Percentiles rank a stretch among this genome's conserved stretches.
These are phyloP conservation scores for Phytophthora idaei DNA, from an alignment of 352 stramenopile genomes.

Conservation along the genomic window DNA sequence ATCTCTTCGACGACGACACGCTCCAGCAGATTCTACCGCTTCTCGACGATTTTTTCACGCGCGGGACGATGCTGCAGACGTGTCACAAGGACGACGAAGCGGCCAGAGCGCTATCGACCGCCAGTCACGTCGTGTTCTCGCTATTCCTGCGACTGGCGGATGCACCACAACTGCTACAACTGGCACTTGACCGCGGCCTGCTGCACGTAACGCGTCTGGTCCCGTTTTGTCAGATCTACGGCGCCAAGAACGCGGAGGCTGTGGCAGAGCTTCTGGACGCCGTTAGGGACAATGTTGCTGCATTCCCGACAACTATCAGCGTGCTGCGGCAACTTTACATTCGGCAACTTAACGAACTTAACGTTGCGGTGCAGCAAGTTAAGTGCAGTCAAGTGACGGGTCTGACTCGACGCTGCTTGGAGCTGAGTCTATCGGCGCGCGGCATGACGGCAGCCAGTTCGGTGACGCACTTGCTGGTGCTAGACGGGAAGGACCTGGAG, in stretches of 20 bases:
- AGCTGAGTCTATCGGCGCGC: conserved; percentile 46
- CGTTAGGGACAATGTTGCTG: conserved; percentile 19
- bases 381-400: conserved; percentile 48
- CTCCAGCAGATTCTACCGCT: conserved; percentile 16
- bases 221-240: conserved; percentile 69
- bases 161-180: conserved; percentile 20
- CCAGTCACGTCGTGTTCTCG: conserved; percentile 39
- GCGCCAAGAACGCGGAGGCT: conserved; percentile 34
- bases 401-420: conserved; percentile 47
- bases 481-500: conserved; percentile 39
- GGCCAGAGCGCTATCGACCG: conserved; percentile 9
- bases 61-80: conserved; percentile 23
- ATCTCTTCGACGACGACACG: neutral
- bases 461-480: conserved; percentile 38
- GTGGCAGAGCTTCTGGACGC: conserved; percentile 39
- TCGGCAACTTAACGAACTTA: conserved; percentile 46
- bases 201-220: conserved; percentile 63
- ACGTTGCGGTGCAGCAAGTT: conserved; percentile 26
- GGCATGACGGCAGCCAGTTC: conserved; percentile 32
- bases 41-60: conserved; percentile 47
- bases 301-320: conserved; percentile 28
- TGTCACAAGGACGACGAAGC: neutral
- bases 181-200: conserved; percentile 22
- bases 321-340: conserved; percentile 45
- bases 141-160: conserved; percentile 43